phyloP scores from a whole-genome alignment of 768 basidiomycete genomes.

The Amyloporia xantha region DNA sequence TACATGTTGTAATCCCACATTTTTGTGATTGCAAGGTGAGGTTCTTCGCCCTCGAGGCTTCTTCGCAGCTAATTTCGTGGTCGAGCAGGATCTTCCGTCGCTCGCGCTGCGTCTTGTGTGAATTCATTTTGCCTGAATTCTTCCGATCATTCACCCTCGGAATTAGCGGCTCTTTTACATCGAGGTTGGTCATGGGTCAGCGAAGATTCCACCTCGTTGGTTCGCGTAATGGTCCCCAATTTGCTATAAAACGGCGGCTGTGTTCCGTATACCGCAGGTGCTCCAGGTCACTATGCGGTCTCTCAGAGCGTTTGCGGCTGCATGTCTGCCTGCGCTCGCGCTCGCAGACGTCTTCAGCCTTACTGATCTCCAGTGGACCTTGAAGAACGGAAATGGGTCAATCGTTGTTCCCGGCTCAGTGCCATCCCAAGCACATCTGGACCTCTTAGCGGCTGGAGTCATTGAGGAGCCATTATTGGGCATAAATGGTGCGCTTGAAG shows the following conservation, averaged over 20 bases:
- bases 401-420: constrained; percentile 45
- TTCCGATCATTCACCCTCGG: background rate
- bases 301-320: background rate
- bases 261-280: too few relatives aligned
- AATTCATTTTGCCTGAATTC: background rate
- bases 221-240: too few relatives aligned
- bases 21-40: too few relatives aligned
- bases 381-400: constrained; percentile 46
- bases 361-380: constrained; percentile 42
- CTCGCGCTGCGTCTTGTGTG: too few relatives aligned
- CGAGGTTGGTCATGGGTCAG: background rate
- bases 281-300: background rate
- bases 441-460: constrained; percentile 43
- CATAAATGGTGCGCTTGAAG: constrained; percentile 36
- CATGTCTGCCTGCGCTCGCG: constrained; percentile 8
- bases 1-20: too few relatives aligned
- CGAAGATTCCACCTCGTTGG: background rate
- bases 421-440: constrained; percentile 49
- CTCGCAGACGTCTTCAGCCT: constrained; percentile 30
- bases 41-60: too few relatives aligned
- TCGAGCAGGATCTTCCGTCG: too few relatives aligned
- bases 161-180: background rate
- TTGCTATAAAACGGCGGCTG: too few relatives aligned
- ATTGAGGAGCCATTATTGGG: constrained; percentile 49
- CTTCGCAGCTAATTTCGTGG: too few relatives aligned